Evolutionary conservation across 139 green algal species (phyloP).

Genomic region (Volvox africanus): DNA sequence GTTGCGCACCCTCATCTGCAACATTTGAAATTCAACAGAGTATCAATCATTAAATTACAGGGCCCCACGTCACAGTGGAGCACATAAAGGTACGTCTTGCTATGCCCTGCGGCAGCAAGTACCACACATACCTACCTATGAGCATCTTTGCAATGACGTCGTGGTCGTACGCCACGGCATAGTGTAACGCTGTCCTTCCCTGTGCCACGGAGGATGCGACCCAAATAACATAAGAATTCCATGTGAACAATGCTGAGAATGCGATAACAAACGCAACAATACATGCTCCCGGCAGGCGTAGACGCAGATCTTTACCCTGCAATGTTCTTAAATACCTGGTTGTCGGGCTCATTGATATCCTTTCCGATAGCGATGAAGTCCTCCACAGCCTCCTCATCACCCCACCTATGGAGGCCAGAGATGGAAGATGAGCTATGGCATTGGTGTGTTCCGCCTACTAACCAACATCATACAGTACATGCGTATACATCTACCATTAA

Average conservation of each 20-base stretch:
- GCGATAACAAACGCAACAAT: too few species aligned
- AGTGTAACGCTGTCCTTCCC: slow-evolving; percentile 85
- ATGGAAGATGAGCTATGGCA: too few species aligned
- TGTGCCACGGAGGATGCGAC: neutral
- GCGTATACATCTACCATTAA: too few species aligned
- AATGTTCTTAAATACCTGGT: slow-evolving; percentile 49
- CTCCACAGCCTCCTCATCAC: slow-evolving; percentile 86
- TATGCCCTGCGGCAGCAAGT: neutral
- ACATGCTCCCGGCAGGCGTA: too few species aligned
- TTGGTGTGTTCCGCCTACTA: neutral
- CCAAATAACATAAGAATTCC: too few species aligned
- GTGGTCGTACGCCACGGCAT: slow-evolving; percentile 64
- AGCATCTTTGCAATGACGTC: slow-evolving; percentile 54
- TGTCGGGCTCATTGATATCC: slow-evolving; percentile 75
- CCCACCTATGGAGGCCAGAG: slow-evolving; percentile 62
- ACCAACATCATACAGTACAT: neutral
- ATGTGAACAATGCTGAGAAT: too few species aligned
- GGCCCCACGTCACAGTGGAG: too few species aligned
- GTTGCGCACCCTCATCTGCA: slow-evolving; percentile 60
- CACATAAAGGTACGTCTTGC: too few species aligned
- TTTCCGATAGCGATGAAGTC: slow-evolving; percentile 94
- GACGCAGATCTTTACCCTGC: too few species aligned
- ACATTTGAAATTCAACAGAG: too few species aligned
- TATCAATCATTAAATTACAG: too few species aligned
- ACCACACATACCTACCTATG: neutral